Evolutionary conservation across 371 early-diverging fungal species (phyloP), one percentile per base, ranked within the genome.

Genomic region (Rhizopus arrhizus): DNA sequence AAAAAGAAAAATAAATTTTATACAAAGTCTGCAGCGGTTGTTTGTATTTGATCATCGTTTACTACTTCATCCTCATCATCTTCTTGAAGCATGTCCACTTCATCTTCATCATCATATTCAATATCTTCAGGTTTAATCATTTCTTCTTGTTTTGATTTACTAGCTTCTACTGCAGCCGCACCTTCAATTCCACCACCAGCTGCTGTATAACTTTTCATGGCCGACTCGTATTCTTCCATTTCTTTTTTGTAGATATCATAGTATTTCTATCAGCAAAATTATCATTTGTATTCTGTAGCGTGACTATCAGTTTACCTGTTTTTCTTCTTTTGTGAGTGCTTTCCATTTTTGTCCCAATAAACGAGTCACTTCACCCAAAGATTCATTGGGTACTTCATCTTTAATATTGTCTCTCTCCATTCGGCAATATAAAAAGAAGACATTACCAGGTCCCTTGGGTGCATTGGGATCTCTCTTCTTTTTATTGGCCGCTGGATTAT

Each of bases 401-500:
- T 75, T 85, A 8, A 84, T 65, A 49, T 73, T 70, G 53, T 75
- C 78, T 22, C 84, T 70, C 53, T 77, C 70, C 62, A 75, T 56
- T 56, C 83, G 81, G 54, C 84, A 83, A 59, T 76, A 86, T 11
- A 80, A 56, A 41, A 82, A 81, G 59, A 83, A 84, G 2, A 81
- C 84, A 59, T 84, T 84, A 29, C 78, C 75, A 13, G 84, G 83
- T 8, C 83, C 67, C 60, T 78, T 81, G 22, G 86, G 86, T 13
- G 84, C 84, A 58, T 83, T 83, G 10, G 84, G 86, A 59, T 85
- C 86, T 61, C 70, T 69, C 38, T 74, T 73, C 56, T 69, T 73
- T 51, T 56, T 58, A 33, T 58, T 43, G 4, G 61, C 33, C 13
- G 56, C 34, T 5, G 45, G 41, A 50, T 57, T 22, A 22, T 22